These are phyloP conservation scores for Clitoria ternatea DNA, from an alignment of 306 rosid species.

Conservation along the genomic window DNA sequence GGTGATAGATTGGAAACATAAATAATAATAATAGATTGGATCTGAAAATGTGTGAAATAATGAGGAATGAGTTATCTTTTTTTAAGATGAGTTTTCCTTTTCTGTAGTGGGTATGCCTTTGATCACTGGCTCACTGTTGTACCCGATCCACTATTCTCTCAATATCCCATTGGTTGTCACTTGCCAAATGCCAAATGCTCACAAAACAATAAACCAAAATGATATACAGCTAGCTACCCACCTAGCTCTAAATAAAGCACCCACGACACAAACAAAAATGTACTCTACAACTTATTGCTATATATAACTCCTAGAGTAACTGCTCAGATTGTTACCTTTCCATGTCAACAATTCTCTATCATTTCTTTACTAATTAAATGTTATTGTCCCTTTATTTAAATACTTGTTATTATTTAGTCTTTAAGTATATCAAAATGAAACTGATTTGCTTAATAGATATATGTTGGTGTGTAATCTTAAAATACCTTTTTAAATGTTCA, in stretches of 20 bases:
- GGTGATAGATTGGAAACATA: not conserved
- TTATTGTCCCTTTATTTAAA: not conserved
- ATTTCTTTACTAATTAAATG: no score
- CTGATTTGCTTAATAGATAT: no score
- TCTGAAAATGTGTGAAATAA: not conserved
- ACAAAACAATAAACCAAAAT: not conserved
- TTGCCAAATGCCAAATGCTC: constrained; percentile 7
- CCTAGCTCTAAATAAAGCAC: not conserved
- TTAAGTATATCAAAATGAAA: no score
- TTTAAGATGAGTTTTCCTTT: constrained; percentile 5
- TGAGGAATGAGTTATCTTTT: not conserved
- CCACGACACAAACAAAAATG: not conserved
- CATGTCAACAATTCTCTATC: no score
- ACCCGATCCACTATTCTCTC: not conserved
- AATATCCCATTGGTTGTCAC: not conserved
- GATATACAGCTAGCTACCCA: not conserved
- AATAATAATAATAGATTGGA: not conserved
- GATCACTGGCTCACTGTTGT: not conserved
- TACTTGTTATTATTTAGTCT: not conserved
- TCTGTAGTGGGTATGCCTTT: not conserved
- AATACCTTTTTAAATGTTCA: no score
- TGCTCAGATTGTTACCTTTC: not conserved
- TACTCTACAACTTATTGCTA: not conserved
- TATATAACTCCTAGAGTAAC: not conserved
- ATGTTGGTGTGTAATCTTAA: no score